Conservation (phyloP, 495 filamentous ascomycete genomes). For the Penicillium bialowiezense region DNA sequence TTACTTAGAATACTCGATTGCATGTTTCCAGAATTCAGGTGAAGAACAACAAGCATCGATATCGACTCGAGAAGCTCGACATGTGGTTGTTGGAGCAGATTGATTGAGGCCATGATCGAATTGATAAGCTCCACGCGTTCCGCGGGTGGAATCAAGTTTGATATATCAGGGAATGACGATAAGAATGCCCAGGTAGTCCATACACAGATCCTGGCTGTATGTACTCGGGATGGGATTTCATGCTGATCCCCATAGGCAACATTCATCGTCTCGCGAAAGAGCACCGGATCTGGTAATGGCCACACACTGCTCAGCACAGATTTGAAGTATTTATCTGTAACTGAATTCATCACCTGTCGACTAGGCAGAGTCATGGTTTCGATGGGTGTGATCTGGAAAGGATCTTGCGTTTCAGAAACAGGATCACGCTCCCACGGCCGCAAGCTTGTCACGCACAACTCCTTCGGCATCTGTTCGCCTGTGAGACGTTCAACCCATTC, state of each 20-base stretch:
- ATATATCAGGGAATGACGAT: constrained; percentile 1
- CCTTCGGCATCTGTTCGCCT: not conserved
- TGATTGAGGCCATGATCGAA: constrained; percentile 2
- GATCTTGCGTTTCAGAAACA: not conserved
- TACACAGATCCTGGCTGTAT: constrained; percentile 5
- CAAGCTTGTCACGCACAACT: not conserved
- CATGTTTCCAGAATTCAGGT: not conserved
- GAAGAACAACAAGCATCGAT: constrained; percentile 3
- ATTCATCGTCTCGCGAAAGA: not conserved
- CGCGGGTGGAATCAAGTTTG: not conserved
- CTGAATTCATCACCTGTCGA: no score
- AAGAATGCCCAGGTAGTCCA: constrained; percentile 7
- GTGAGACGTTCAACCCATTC: no score
- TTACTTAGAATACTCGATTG: constrained; percentile 1
- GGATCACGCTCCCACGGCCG: constrained; percentile 4
- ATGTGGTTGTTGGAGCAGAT: not conserved
- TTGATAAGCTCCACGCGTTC: not conserved
- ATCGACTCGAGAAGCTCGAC: constrained; percentile 1
- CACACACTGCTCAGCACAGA: no score
- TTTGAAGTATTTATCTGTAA: no score
- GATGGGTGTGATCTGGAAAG: not conserved
- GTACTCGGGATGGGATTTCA: not conserved
- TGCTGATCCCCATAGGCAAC: not conserved
- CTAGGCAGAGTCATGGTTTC: no score
- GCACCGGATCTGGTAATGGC: no score